Evolutionary conservation across 2,329 filamentous ascomycete species (phyloP), one percentile per base, ranked within the genome.

Genomic region (Diaporthe sp.): DNA sequence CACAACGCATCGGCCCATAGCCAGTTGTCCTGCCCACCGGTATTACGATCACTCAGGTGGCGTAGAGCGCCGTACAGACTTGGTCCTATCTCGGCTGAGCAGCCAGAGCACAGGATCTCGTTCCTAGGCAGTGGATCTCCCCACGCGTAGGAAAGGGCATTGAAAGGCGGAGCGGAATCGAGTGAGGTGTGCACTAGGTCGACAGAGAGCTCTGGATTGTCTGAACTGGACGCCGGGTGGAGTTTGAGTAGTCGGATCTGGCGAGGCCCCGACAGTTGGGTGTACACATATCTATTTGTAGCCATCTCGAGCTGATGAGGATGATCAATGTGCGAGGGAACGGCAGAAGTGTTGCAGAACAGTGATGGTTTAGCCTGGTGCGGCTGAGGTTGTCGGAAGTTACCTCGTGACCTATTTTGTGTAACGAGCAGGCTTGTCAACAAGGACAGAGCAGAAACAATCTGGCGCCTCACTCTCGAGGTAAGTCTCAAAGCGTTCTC

Each of bases 1-100:
- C 68, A 71, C 4, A 71, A 31, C 12, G 68, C 39, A 49, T 71
- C 68, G n/a, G 57, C 57, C 68, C 68, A 71, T 25, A 79, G 34
- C 12, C 28, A 55, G 3, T 17, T 15, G 10, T 31, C 51, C 25
- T 15, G 42, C 42, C 42, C 42, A 17, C 42, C 42, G 42, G 42
- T 44, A 19, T 44, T 44, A 17, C 0, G 42, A 44, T 17, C 13
- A 1, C 28, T 37, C 28, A 37, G 17, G 15, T 58, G 28, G 9
- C 17, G 28, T 9, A 58, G 55, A 37, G 55, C 55, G n/a, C 55
- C 10, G n/a, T 58, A 37, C 9, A 58, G 55, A 37, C 55, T 58
- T 2, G 28, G 9, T 19, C 28, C 28, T 37, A 58, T 58, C 6
- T 58, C 28, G 55, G 12, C 12, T 15, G 28, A 6, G 28, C 28